phyloP scores from a whole-genome alignment of 306 rosid genomes.

The Lathyrus sativus region DNA sequence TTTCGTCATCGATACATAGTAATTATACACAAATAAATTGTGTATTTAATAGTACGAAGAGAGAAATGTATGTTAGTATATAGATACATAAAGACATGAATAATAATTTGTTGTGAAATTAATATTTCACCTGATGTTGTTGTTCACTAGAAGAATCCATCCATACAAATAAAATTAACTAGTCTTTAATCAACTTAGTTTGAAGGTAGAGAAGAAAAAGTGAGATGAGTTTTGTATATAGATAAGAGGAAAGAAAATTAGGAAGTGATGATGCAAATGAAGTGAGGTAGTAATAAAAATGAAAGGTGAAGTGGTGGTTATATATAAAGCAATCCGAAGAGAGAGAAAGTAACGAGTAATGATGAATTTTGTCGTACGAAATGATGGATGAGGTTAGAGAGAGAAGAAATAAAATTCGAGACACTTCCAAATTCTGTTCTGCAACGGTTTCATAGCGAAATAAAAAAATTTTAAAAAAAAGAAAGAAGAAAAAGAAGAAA shows the following conservation, averaged over 20 bases:
- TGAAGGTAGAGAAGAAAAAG: conserved; percentile 4
- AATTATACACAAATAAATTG: too few species aligned
- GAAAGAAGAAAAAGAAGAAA: background rate
- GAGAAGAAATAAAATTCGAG: conserved; percentile 47
- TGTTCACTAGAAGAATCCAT: conserved; percentile 86
- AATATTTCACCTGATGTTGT: conserved; percentile 65
- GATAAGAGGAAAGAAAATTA: conserved; percentile 49
- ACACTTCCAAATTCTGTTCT: conserved; percentile 32
- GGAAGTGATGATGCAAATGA: conserved; percentile 45
- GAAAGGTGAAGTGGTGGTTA: conserved; percentile 33
- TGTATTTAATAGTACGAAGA: too few species aligned
- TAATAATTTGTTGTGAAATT: background rate
- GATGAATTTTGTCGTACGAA: conserved; percentile 53
- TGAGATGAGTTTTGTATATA: background rate
- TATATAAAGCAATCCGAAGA: conserved; percentile 54
- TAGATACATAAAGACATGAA: too few species aligned
- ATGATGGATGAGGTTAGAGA: conserved; percentile 62
- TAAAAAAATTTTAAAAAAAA: background rate
- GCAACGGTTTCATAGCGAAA: conserved; percentile 60
- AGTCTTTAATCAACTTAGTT: conserved; percentile 1
- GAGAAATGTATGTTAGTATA: too few species aligned
- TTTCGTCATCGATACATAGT: background rate
- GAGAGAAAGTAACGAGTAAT: conserved; percentile 33
- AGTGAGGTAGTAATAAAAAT: conserved; percentile 51
- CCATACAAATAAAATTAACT: conserved; percentile 41